Conservation (phyloP, 805 yeast genomes). For the Saturnispora sanitii region DNA sequence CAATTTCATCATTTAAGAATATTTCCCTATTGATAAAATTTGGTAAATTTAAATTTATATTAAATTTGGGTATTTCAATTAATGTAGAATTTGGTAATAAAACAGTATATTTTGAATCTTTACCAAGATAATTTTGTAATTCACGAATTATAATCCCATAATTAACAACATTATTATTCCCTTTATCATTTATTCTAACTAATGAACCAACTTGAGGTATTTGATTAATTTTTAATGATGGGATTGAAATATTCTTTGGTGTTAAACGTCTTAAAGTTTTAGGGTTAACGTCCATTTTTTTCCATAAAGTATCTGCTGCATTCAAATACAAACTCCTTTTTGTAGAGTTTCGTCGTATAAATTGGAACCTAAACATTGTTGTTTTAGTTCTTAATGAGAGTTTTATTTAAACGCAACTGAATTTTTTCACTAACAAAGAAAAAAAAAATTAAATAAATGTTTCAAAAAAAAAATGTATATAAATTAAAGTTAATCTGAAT, state of each 20-base stretch:
- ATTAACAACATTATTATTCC: no score
- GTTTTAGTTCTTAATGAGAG: background rate
- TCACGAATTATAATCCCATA: constrained; percentile 14
- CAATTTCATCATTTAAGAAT: background rate
- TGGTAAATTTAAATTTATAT: constrained; percentile 30
- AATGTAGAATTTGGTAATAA: constrained; percentile 36
- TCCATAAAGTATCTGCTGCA: background rate
- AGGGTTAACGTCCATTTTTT: background rate
- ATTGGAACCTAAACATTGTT: no score
- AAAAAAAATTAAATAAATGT: no score
- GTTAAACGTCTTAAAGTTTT: background rate
- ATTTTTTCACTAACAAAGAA: background rate
- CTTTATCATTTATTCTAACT: constrained; percentile 2
- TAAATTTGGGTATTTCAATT: constrained; percentile 37
- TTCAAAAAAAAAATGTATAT: no score
- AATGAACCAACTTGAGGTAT: constrained; percentile 12
- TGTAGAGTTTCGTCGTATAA: background rate
- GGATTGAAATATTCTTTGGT: background rate
- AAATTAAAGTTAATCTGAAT: no score
- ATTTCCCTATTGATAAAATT: constrained; percentile 8
- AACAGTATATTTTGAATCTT: constrained; percentile 5
- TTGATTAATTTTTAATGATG: background rate
- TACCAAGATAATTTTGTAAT: constrained; percentile 7
- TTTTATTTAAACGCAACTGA: background rate
- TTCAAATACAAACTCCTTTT: background rate